phyloP scores from a whole-genome alignment of 139 green algal species.

The Chlorokybus atmophyticus region DNA sequence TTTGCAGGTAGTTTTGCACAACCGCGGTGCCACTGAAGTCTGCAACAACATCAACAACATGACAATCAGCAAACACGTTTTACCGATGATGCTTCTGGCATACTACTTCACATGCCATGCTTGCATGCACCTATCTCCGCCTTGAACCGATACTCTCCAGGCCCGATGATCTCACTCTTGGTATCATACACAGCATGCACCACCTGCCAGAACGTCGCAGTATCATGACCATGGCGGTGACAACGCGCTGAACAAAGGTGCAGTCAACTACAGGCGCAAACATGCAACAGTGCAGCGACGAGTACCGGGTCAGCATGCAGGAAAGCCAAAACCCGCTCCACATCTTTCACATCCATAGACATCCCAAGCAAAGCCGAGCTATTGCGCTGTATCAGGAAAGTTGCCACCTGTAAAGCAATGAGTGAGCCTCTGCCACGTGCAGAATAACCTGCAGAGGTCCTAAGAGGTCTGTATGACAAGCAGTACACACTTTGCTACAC shows the following conservation, averaged over 20 bases:
- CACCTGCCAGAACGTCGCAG: slow-evolving; percentile 5
- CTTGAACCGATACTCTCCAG: slow-evolving; percentile 58
- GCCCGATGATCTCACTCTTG: slow-evolving; percentile 75
- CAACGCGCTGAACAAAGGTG: neutral
- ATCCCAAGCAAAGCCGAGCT: neutral
- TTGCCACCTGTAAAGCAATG: neutral
- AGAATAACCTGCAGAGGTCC: neutral
- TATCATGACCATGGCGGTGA: slow-evolving; percentile 10
- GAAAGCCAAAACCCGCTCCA: neutral
- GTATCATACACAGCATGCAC: slow-evolving; percentile 57
- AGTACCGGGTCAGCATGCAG: neutral
- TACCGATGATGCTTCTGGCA: too few relatives aligned
- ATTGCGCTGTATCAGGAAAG: neutral
- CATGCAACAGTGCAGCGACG: neutral
- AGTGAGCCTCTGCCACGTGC: neutral
- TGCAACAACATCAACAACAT: slow-evolving; percentile 5
- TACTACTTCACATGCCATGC: too few relatives aligned
- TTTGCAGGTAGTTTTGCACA: slow-evolving; percentile 24
- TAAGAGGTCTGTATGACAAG: too few relatives aligned
- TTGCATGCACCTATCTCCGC: slow-evolving; percentile 33
- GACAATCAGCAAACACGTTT: too few relatives aligned
- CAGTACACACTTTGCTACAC: too few relatives aligned
- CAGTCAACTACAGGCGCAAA: neutral
- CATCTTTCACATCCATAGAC: neutral
- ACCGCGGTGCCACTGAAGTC: slow-evolving; percentile 28